Evolutionary conservation across 2,329 filamentous ascomycete genomes (phyloP).

Genomic region (Alternaria burnsii): DNA sequence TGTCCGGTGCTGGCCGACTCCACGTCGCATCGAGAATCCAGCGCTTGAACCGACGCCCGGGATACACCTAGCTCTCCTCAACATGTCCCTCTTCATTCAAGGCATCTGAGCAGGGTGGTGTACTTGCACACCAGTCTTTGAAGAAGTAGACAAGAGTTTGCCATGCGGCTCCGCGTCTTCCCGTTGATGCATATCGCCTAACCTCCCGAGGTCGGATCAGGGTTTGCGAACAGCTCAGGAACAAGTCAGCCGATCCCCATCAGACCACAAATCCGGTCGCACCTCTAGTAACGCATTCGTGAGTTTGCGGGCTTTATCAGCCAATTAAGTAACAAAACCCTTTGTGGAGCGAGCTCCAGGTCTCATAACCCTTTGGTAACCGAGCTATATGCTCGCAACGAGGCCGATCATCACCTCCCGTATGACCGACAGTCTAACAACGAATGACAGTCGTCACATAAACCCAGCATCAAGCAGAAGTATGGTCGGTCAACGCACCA

Average conservation of each 20-base stretch:
- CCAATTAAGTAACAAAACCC: conserved; percentile 26
- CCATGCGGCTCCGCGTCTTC: conserved; percentile 13
- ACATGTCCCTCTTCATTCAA: neutral
- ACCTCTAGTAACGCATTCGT: conserved; percentile 9
- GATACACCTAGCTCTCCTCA: neutral
- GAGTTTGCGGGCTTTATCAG: conserved; percentile 12
- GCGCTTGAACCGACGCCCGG: neutral
- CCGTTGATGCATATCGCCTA: conserved; percentile 10
- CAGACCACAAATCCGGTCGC: conserved; percentile 14
- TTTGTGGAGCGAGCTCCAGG: conserved; percentile 24
- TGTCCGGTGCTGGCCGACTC: neutral
- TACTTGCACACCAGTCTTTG: neutral
- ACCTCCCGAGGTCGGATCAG: conserved; percentile 11
- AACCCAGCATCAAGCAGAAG: neutral
- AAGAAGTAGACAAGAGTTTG: neutral
- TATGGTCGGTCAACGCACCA: conserved; percentile 13
- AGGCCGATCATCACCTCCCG: conserved; percentile 17
- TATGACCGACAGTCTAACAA: conserved; percentile 36
- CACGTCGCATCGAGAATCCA: neutral
- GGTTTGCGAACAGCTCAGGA: conserved; percentile 10
- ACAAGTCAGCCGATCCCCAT: conserved; percentile 27
- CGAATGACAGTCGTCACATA: conserved; percentile 6
- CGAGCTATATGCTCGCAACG: conserved; percentile 18
- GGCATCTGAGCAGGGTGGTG: neutral
- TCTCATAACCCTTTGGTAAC: neutral